These are phyloP conservation scores for Cercophora sp. DNA, from an alignment of 495 filamentous ascomycete genomes.

Conservation along the genomic window DNA sequence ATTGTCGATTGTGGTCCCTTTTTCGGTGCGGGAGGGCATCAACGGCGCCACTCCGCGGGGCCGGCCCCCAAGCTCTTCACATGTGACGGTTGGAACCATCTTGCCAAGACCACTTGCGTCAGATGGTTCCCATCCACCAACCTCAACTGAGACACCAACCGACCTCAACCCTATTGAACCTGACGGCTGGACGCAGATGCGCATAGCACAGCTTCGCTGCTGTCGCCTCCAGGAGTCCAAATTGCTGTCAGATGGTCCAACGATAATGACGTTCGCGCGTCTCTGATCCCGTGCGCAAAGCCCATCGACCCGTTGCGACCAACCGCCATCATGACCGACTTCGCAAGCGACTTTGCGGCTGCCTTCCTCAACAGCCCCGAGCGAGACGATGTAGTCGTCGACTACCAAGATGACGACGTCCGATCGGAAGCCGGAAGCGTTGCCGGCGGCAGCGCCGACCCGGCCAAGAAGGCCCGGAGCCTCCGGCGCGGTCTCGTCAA, in stretches of 20 bases:
- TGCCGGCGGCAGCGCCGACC: conserved; percentile 24
- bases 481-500: conserved; percentile 39
- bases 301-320: not conserved
- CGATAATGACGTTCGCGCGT: too few species aligned
- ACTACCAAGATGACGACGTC: conserved; percentile 18
- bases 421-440: conserved; percentile 2
- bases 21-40: too few species aligned
- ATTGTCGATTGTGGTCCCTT: too few species aligned
- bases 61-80: not conserved
- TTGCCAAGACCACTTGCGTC: conserved; percentile 8
- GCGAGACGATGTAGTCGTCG: conserved; percentile 19
- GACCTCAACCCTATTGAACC: too few species aligned
- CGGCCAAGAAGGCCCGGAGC: conserved; percentile 31
- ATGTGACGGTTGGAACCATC: conserved; percentile 5
- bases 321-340: conserved; percentile 35
- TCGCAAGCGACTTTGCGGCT: conserved; percentile 13
- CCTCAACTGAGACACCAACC: not conserved
- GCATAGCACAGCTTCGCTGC: not conserved
- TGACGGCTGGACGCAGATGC: too few species aligned
- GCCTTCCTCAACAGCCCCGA: conserved; percentile 33
- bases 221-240: not conserved
- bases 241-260: not conserved
- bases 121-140: not conserved
- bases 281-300: not conserved
- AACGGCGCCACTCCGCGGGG: too few species aligned